A percentile compares a stretch with the other conserved stretches of the same genome.
These are phyloP conservation scores for Arthrobotrys megalospora DNA, from an alignment of 2,329 filamentous ascomycete genomes.

Conservation along the genomic window DNA sequence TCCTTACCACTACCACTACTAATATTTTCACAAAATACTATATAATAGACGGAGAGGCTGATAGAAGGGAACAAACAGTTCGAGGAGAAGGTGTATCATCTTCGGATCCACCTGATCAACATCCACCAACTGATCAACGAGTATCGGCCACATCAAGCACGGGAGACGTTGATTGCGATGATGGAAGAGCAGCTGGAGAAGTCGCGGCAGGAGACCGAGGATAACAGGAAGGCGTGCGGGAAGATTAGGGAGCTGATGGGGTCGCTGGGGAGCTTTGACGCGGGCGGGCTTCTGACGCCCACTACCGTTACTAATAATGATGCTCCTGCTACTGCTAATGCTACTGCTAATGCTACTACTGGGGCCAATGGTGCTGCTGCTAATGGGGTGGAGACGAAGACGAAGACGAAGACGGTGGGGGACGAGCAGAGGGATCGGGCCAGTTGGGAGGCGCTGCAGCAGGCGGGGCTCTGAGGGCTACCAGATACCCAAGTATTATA, in stretches of 20 bases:
- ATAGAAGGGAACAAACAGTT: conserved; percentile 69
- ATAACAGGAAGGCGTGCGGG: conserved; percentile 77
- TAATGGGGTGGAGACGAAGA: neutral
- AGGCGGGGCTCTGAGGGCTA: conserved; percentile 39
- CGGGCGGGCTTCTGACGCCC: conserved; percentile 36
- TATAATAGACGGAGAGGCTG: neutral
- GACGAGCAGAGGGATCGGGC: conserved; percentile 42
- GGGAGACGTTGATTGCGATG: conserved; percentile 86
- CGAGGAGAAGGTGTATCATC: conserved; percentile 80
- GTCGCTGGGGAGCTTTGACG: conserved; percentile 71
- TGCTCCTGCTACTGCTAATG: conserved; percentile 65
- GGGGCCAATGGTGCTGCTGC: neutral
- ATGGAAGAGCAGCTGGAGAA: conserved; percentile 87
- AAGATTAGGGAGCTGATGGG: conserved; percentile 82
- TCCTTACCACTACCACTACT: neutral
- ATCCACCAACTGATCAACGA: conserved; percentile 94
- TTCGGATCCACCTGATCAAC: conserved; percentile 88
- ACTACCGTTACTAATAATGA: conserved; percentile 63
- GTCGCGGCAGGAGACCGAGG: conserved; percentile 80
- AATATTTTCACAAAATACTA: neutral
- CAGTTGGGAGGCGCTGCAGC: conserved; percentile 53
- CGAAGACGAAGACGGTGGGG: neutral
- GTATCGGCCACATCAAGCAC: conserved; percentile 91
- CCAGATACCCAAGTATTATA: neutral
- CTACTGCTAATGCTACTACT: conserved; percentile 7